phyloP scores from a whole-genome alignment of 306 rosid genomes.

The Vachellia pachyceras region DNA sequence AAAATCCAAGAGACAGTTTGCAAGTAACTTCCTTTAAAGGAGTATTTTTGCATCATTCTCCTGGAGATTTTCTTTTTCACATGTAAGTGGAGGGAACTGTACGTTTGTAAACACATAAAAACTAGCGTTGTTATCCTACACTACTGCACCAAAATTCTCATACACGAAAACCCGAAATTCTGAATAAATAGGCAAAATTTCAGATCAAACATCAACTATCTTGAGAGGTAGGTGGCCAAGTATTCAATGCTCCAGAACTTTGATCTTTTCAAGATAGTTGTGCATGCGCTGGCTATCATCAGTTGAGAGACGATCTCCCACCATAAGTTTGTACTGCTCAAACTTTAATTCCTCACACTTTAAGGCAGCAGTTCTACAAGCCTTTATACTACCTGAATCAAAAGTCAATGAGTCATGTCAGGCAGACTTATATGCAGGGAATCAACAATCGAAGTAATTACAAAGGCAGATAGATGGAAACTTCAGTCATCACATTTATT shows the following conservation, averaged over 20 bases:
- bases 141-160: background rate
- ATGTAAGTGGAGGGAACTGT: background rate
- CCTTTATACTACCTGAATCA: constrained; percentile 68
- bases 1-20: background rate
- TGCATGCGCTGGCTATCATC: constrained; percentile 63
- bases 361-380: constrained; percentile 67
- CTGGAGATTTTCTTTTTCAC: too few species aligned
- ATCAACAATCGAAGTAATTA: background rate
- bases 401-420: constrained; percentile 22
- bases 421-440: background rate
- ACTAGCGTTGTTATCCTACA: background rate
- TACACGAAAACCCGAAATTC: background rate
- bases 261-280: constrained; percentile 54
- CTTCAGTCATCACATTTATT: background rate
- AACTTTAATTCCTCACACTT: constrained; percentile 74
- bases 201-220: constrained; percentile 28
- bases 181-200: background rate
- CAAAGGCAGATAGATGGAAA: background rate
- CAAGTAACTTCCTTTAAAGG: too few species aligned
- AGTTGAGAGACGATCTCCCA: constrained; percentile 54
- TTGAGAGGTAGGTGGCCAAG: constrained; percentile 1
- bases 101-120: background rate
- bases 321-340: constrained; percentile 69
- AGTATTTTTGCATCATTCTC: too few species aligned
- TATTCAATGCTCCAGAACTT: constrained; percentile 65